Base-by-base conservation (phyloP, 2,329 filamentous ascomycete species). In the Pyrenochaeta sp. region DNA sequence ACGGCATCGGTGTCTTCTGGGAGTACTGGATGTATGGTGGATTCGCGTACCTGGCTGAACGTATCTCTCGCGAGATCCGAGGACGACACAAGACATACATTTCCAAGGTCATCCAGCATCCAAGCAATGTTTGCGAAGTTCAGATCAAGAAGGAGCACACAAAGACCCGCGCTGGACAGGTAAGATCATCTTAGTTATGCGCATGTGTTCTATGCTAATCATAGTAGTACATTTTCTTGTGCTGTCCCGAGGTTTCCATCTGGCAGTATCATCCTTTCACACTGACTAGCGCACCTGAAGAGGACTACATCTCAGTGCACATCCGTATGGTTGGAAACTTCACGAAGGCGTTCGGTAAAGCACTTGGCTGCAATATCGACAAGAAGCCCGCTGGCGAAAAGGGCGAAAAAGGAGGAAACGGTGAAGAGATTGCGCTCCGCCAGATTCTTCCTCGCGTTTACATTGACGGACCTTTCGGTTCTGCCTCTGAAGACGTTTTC, bases 221-320 rank as follows among this genome's bases (percentile, higher is more conserved):
- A 10, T 24, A 9, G 15, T 36, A 80, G 80, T 94, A 94, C 75
- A 93, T 95, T 61, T 93, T 93, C 76, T 80, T 94, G 59, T 93
- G 88, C 77, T 94, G 89, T 68, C 90, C 90, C 1, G 88, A 90
- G 55, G 85, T 94, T 11, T 93, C 89, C 1, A 78, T 94, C 31
- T 94, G 88, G 88, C 89, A 94, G 73, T 93, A 94, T 67, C 89
- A 93, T 60, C 89, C 89, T 1, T 94, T 94, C 70, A 93, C 89
- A 2, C 78, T 94, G 35, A 95, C 90, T 9, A 92, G 88, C 51
- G 90, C 90, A 1, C 89, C 90, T 3, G 90, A 95, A 72, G 90
- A 95, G 74, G 89, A 94, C 69, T 93, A 93, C 72, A 91, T 94
- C 57, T 93, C 89, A 1, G 85, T 95, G 26, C 90, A 95, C 72